A percentile compares a stretch with the other conserved stretches of the same genome.
Conservation (phyloP, 164 flowering plant species). For the Nelumbo lutea region DNA sequence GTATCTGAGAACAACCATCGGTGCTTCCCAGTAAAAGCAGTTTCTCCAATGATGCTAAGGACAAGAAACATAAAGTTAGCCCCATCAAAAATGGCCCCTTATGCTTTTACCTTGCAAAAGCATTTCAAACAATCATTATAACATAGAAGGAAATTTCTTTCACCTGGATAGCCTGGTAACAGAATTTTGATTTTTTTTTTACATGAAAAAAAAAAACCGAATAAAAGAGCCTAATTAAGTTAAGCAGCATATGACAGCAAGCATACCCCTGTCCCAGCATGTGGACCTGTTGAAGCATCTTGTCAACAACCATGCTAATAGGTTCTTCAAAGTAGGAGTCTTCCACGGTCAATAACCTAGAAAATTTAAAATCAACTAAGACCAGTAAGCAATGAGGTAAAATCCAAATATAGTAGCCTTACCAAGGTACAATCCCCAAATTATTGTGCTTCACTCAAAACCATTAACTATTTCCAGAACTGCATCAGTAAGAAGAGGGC, state of each 20-base stretch:
- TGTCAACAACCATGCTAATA: conserved; percentile 31
- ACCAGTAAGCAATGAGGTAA: not conserved
- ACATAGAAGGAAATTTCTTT: not conserved
- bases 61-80: conserved; percentile 11
- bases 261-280: conserved; percentile 79
- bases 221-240: not conserved
- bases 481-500: not conserved
- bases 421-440: not conserved
- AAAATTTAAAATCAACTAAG: conserved; percentile 7
- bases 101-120: not conserved
- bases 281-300: conserved; percentile 56
- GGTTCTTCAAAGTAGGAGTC: conserved; percentile 62
- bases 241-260: conserved; percentile 3
- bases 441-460: not conserved
- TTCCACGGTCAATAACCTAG: conserved; percentile 64
- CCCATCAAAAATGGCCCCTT: not conserved
- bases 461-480: not conserved
- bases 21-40: conserved; percentile 58
- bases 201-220: not conserved
- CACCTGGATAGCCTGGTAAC: not conserved
- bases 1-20: conserved; percentile 57
- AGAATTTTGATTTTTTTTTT: not conserved
- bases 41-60: conserved; percentile 58
- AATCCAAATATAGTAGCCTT: not conserved
- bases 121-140: conserved; percentile 1